Evolutionary conservation across 345 rosid genomes (phyloP).

Genomic region (Cardamine resedifolia): DNA sequence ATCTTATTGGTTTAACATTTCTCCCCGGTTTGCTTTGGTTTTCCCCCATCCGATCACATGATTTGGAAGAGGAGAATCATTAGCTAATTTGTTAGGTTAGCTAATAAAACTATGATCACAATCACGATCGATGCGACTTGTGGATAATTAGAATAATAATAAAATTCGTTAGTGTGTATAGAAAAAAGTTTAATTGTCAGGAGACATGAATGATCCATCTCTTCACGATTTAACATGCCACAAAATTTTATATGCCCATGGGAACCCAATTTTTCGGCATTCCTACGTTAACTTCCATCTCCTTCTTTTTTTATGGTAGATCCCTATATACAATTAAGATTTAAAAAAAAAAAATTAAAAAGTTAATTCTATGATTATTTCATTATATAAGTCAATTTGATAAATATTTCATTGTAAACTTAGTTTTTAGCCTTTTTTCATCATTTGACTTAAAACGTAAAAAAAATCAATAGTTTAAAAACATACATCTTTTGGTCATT

Average conservation of each 20-base stretch:
- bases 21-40: conserved; percentile 9
- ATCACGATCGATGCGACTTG: conserved; percentile 22
- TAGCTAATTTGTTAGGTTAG: conserved; percentile 27
- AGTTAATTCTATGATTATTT: neutral
- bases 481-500: neutral
- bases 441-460: too few species aligned
- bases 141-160: conserved; percentile 4
- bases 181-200: conserved; percentile 24
- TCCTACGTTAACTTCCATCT: neutral
- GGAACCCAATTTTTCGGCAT: conserved; percentile 32
- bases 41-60: neutral
- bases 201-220: conserved; percentile 32
- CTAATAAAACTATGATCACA: conserved; percentile 13
- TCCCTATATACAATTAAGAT: neutral
- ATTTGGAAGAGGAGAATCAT: conserved; percentile 12
- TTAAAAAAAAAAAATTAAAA: too few species aligned
- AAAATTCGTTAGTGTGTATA: conserved; percentile 10
- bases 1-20: neutral
- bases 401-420: neutral
- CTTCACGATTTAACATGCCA: conserved; percentile 34
- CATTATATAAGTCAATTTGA: neutral
- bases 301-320: neutral
- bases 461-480: too few species aligned
- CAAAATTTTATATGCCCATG: conserved; percentile 11
- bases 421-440: neutral